Conservation (phyloP, 2,329 filamentous ascomycete species). For the Eutypa lata region DNA sequence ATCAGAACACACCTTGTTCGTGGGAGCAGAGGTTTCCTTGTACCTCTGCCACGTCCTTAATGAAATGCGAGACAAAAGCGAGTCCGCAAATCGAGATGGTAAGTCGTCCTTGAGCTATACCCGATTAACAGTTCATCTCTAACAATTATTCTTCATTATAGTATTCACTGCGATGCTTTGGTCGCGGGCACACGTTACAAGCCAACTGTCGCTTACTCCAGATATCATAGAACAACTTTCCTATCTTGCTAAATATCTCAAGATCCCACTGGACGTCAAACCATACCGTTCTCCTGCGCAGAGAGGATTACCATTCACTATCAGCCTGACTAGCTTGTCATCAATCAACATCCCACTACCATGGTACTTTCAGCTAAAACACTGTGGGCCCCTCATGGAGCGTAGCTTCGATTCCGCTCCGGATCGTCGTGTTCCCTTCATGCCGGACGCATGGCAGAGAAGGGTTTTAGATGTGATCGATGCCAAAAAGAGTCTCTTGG, state of each 20-base stretch:
- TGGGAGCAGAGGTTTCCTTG: constrained; percentile 33
- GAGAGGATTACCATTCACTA: constrained; percentile 1
- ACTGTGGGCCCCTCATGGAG: constrained; percentile 72
- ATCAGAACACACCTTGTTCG: constrained; percentile 21
- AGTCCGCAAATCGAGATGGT: constrained; percentile 8
- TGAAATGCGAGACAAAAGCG: neutral
- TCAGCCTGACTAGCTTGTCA: neutral
- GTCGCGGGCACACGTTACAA: constrained; percentile 12
- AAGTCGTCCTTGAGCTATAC: constrained; percentile 1
- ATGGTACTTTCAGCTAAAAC: constrained; percentile 62
- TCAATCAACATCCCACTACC: constrained; percentile 1
- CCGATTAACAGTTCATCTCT: neutral
- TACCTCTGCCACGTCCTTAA: constrained; percentile 33
- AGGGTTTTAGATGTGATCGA: constrained; percentile 73
- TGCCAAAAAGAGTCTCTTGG: constrained; percentile 65
- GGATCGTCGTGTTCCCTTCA: constrained; percentile 66
- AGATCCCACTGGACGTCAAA: constrained; percentile 3
- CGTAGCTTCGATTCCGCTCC: constrained; percentile 66
- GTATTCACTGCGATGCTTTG: constrained; percentile 16
- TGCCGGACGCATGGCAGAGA: constrained; percentile 75
- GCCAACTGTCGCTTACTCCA: constrained; percentile 6
- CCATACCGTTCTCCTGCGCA: neutral
- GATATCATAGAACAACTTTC: constrained; percentile 9
- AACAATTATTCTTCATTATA: constrained; percentile 6
- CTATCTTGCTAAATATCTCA: constrained; percentile 6